Percentiles rank a stretch among this genome's conserved stretches.
phyloP scores from a whole-genome alignment of 1,284 basidiomycete genomes.

The Phellopilus nigrolimitatus region DNA sequence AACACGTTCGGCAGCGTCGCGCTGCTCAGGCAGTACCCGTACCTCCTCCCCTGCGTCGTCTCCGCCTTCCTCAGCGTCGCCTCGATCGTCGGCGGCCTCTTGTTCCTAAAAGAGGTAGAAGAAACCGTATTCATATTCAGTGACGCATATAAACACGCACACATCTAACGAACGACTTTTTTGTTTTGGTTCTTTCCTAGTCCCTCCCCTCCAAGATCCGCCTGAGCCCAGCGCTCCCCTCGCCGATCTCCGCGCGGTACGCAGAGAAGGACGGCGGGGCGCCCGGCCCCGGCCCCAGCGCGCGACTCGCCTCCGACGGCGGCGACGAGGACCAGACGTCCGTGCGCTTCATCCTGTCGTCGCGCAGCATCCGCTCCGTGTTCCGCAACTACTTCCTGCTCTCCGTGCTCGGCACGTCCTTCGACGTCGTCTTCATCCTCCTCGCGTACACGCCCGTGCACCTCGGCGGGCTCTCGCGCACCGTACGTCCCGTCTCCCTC shows the following conservation, averaged over 20 bases:
- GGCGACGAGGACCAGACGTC: conserved; percentile 1
- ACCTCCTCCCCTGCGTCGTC: conserved; percentile 26
- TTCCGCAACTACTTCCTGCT: conserved; percentile 22
- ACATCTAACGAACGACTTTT: too few relatives aligned
- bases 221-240: conserved; percentile 10
- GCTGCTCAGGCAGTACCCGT: conserved; percentile 25
- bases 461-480: conserved; percentile 22
- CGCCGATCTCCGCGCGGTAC: conserved; percentile 14
- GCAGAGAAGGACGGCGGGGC: conserved; percentile 16
- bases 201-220: conserved; percentile 18
- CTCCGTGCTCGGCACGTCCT: conserved; percentile 16
- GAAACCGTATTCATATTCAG: too few relatives aligned
- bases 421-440: conserved; percentile 19
- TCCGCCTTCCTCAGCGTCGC: conserved; percentile 20
- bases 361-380: conserved; percentile 16
- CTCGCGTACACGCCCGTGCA: conserved; percentile 20
- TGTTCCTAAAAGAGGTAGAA: conserved; percentile 24
- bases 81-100: conserved; percentile 18
- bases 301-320: too few relatives aligned
- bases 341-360: conserved; percentile 13
- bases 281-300: too few relatives aligned
- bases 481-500: too few relatives aligned
- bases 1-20: conserved; percentile 21
- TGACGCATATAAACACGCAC: too few relatives aligned
- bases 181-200: conserved; percentile 9